phyloP scores from a whole-genome alignment of 768 basidiomycete genomes.

The Collybiopsis confluens region DNA sequence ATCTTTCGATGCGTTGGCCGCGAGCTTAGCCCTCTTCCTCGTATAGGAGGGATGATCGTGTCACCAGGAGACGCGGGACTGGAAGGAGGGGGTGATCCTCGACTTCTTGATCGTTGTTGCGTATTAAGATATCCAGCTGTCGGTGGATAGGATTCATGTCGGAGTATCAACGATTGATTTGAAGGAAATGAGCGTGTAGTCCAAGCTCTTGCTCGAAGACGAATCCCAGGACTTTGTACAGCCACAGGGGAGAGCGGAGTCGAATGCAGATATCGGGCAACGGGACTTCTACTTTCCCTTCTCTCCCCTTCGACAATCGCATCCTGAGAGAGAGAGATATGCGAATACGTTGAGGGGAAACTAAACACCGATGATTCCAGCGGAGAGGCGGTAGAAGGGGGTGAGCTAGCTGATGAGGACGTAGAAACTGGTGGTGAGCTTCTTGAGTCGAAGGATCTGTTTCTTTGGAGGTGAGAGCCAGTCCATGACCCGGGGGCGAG shows the following conservation, averaged over 20 bases:
- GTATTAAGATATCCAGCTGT: background rate
- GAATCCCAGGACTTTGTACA: no score
- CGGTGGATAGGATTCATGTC: background rate
- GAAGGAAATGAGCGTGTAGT: no score
- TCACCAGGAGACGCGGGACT: background rate
- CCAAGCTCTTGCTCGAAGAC: no score
- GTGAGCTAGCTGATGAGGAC: background rate
- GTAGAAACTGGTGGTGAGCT: background rate
- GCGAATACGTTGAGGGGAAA: background rate
- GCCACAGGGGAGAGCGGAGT: no score
- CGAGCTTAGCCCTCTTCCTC: background rate
- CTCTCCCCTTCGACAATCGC: background rate
- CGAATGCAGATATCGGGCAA: no score
- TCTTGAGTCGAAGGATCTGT: background rate
- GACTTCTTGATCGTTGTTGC: background rate
- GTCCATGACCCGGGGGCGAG: background rate
- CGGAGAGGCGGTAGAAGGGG: background rate
- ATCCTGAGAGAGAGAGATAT: background rate
- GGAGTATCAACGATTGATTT: no score
- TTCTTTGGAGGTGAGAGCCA: background rate
- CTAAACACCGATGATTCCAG: background rate
- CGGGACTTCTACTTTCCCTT: background rate
- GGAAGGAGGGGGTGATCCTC: background rate
- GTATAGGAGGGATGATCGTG: background rate
- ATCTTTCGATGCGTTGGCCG: background rate